These are phyloP conservation scores for Microsporum audouinii DNA, from an alignment of 2,329 filamentous ascomycete genomes.

Conservation along the genomic window DNA sequence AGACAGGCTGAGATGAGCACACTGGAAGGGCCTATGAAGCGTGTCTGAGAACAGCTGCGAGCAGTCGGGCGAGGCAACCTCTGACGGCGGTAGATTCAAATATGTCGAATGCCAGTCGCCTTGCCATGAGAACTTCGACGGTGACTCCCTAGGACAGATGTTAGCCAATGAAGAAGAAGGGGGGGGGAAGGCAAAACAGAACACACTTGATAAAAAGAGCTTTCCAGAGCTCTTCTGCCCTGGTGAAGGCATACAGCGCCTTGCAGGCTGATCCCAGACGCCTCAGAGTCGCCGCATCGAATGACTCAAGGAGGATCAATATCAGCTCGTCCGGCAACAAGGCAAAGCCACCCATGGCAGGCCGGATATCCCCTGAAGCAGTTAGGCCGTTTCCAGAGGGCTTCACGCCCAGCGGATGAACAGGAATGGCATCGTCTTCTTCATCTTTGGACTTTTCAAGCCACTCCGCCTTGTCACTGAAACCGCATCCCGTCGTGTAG, in stretches of 20 bases:
- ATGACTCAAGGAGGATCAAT: conserved; percentile 59
- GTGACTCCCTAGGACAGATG: conserved; percentile 5
- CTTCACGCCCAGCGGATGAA: conserved; percentile 73
- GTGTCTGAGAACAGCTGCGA: conserved; percentile 77
- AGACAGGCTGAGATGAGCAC: conserved; percentile 59
- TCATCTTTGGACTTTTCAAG: not conserved
- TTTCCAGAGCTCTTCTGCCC: conserved; percentile 83
- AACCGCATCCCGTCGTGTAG: not conserved
- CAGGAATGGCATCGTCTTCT: conserved; percentile 45
- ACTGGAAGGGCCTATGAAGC: conserved; percentile 80
- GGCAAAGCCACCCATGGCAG: conserved; percentile 53
- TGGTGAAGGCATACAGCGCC: conserved; percentile 73
- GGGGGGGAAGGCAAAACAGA: conserved; percentile 1
- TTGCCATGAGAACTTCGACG: conserved; percentile 50
- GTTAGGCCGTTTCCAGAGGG: conserved; percentile 75
- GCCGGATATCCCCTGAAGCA: conserved; percentile 54
- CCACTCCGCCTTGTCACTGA: not conserved
- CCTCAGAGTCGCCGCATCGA: conserved; percentile 54
- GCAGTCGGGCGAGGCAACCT: conserved; percentile 55
- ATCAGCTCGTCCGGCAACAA: conserved; percentile 71
- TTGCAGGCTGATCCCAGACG: conserved; percentile 66
- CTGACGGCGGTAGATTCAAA: conserved; percentile 46
- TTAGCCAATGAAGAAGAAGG: conserved; percentile 3
- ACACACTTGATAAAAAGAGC: conserved; percentile 70
- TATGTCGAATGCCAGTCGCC: conserved; percentile 77